Evolutionary conservation across 2,329 filamentous ascomycete species (phyloP), one percentile per base, ranked within the genome.

Genomic region (Colletotrichum viniferum): DNA sequence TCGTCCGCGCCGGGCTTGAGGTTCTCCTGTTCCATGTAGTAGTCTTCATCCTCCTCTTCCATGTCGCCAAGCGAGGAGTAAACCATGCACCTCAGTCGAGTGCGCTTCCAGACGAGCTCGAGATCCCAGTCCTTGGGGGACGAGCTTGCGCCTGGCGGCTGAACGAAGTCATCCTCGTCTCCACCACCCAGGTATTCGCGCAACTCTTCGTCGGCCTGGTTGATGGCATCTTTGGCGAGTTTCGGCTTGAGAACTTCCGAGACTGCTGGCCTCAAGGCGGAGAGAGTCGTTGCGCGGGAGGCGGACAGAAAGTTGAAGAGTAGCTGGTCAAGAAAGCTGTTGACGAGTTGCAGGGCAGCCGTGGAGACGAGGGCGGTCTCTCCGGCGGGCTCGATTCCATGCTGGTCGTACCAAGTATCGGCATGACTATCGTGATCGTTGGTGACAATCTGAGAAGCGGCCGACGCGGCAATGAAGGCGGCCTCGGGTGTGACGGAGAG

Each of bases 21-120:
- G 55, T 94, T 91, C 73, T 97, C 95, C 80, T 95, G 92, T 78
- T 96, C 92, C 82, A 97, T 94, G 81, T 95, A 95, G 66, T 93
- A 92, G 81, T 98, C 96, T 83, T 98, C 97, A 78, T 99, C 97
- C 79, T 98, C 96, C 85, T 99, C 97, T 84, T 99, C 97, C 90
- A 99, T 93, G 81, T 99, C 96, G 60, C 97, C 97, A 8, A 99
- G 88, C 10, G 97, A 96, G 10, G 96, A 98, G 83, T 98, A 98
- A 26, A 99, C 96, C 97, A 99, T 99, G 83, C 97, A 98, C 76
- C 97, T 92, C 80, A 99, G 86, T 70, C 97, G 92, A 0, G 96
- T 97, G 78, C 97, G 91, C 86, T 97, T 98, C 96, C 97, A 99
- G 21, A 96, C 93, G 71, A 96, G 89, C 82, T 98, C 95, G n/a